Evolutionary conservation across 2,329 filamentous ascomycete genomes (phyloP), one percentile per base, ranked within the genome.

Genomic region (Phaeoacremonium minimum): DNA sequence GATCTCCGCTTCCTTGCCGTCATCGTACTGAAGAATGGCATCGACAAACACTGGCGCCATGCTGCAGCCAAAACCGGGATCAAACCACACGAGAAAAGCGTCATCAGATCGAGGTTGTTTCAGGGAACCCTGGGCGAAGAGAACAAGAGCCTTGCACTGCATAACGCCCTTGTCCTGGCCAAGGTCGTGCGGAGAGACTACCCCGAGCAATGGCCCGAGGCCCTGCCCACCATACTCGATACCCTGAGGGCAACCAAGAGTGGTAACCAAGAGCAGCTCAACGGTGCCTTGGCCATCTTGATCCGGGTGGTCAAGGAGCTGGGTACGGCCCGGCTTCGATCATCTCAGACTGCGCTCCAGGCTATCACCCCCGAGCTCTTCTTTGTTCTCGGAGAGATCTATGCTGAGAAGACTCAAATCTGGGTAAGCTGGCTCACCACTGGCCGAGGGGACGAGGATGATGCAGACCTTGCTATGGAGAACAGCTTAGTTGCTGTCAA

Each of bases 21-120:
- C 40, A 95, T 97, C 48, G 87, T 95, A 56, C 73, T 98, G 36
- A 97, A 97, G 59, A 96, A 97, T 59, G 93, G 90, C 37, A 90
- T 97, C 60, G 91, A 97, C 57, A 89, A 85, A 56, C 88, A 89
- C 61, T 98, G 93, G 93, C 77, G 93, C 12, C 48, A 64, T n/a
- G 55, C 87, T 73, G 56, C 64, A 20, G 48, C 62, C 18, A 71
- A 67, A 56, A 86, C 85, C 20, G 80, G 87, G 33, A 76, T 85
- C 38, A 80, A 83, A 56, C 75, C 77, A 18, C 76, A 84, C 15
- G 87, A 95, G 55, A 96, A 93, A 60, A 66, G 74, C 8, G 56
- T 75, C 26, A 93, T 98, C 36, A 81, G 91, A 33, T 76, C 77
- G 5, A 77, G 83, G 16, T 68, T 95, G 15, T 73, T 95, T 7